Base-by-base conservation (phyloP, 169 alveolate species). In the Perkinsus marinus region DNA sequence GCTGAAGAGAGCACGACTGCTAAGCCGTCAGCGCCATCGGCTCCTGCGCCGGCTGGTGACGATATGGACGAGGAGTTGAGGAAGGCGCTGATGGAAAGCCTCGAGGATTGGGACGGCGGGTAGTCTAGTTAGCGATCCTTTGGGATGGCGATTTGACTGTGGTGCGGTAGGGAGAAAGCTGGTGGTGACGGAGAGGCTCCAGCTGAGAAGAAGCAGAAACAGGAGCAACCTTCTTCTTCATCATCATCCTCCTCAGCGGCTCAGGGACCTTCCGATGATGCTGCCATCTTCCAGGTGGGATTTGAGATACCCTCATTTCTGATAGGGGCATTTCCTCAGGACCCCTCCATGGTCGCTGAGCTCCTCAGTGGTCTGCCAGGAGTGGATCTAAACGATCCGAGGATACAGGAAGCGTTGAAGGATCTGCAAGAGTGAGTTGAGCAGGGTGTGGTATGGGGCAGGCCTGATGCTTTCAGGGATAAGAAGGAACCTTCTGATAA, bases 331-430 rank as follows among this genome's bases (percentile, higher is more conserved):
- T 57, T 30, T 16, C 22, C 34, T 57, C 79, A 57, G 79, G 79
- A 57, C 34, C 79, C 79, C 26, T 57, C 79, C 36, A 57, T 57
- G 79, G 79, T 57, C 3, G 79, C 79, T 7, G 79, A 89, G 37
- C 90, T 94, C 37, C 92, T 94, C 37, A 43, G 79, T n/a, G 89
- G 92, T 39, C 90, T 94, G 39, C 93, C 94, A 3, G 95, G 95
- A n/a, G 95, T 94, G 17, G 94, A 94, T 43, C 68, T 92, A 39
- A 90, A 94, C 37, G 95, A 94, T 37, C 95, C 95, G 10, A 39
- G 93, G 43, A 94, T 94, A 39, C 95, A 94, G 46, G 94, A 90
- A n/a, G 95, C 95, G 9, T 38, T 94, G 10, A 93, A 91, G 92
- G 89, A 89, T 13, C 68, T 91, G 26, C 79, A 57, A 26, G 79